phyloP scores from a whole-genome alignment of 2,329 filamentous ascomycete genomes.

The Pyrenochaeta sp. region DNA sequence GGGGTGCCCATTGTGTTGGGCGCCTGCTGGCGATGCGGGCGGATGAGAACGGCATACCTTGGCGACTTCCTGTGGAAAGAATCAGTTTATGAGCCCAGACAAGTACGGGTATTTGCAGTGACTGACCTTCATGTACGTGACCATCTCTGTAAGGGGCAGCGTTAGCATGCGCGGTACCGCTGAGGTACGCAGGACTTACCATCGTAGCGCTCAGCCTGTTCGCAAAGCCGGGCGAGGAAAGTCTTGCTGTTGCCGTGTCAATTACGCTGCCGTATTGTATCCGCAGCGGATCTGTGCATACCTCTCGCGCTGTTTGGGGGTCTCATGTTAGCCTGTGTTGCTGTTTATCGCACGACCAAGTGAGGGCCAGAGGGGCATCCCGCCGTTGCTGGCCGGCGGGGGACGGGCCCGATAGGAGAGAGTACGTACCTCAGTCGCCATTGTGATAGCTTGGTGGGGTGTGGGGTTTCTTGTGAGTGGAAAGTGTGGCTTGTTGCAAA shows the following conservation, averaged over 20 bases:
- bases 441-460: conserved; percentile 50
- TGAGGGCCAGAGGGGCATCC: conserved; percentile 52
- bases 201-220: conserved; percentile 99
- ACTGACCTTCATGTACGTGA: conserved; percentile 94
- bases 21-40: conserved; percentile 30
- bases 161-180: conserved; percentile 42
- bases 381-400: conserved; percentile 45
- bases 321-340: conserved; percentile 48
- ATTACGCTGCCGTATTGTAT: conserved; percentile 21
- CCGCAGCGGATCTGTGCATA: conserved; percentile 42
- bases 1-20: conserved; percentile 19
- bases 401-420: conserved; percentile 47
- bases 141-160: conserved; percentile 75
- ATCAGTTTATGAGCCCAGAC: conserved; percentile 42
- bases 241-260: conserved; percentile 71
- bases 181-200: conserved; percentile 61
- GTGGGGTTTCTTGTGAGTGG: conserved; percentile 22
- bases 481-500: conserved; percentile 28
- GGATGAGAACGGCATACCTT: conserved; percentile 67
- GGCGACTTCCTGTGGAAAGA: conserved; percentile 79
- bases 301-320: conserved; percentile 57
- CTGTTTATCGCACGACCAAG: conserved; percentile 42
- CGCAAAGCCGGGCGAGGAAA: conserved; percentile 98
- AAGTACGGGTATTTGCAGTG: conserved; percentile 1
- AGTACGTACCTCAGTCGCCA: conserved; percentile 70